Base-by-base conservation (phyloP, 2,329 filamentous ascomycete species). In the Penicillium expansum region DNA sequence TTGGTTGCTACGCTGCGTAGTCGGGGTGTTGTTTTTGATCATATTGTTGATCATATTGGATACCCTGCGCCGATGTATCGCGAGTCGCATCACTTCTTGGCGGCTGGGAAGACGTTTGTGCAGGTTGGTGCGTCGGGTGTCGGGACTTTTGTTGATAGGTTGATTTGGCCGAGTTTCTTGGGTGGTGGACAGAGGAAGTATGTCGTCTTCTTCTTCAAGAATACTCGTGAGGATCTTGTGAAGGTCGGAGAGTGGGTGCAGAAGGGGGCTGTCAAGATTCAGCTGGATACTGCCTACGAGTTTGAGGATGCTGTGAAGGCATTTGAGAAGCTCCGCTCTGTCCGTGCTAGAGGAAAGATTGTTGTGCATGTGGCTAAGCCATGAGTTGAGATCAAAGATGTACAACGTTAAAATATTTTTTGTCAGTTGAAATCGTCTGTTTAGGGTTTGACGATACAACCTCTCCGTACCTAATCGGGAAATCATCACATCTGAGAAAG, bases 31-130 rank as follows among this genome's bases (percentile, higher is more conserved):
- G 70, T 79, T 3, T 86, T 80, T 69, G 73, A 77, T 48, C 72
- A 83, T 18, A 74, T 82, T 0, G 75, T 87, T n/a, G 85, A 87
- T 68, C 83, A 82, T 62, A 79, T 85, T 20, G 82, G 80, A 11
- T 39, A 32, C n/a, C 48, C 58, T 0, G 58, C 68, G 1, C 73
- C 79, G 16, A 68, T 88, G 9, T 86, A 86, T 71, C 79, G 76
- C 56, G 74, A 78, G 10, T 77, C 77, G 4, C 76, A 82, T 55
- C 62, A 76, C 7, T 87, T 80, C 65, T 71, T 86, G 32, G 65
- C 77, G 5, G 74, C 77, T 0, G 69, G 69, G 0, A 83, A 80
- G 18, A 75, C 71, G 43, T 87, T 80, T 60, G 76, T 83, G 9
- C 80, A 82, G 66, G 75, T 85, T 30, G 81, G 80, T 9, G 76